Base-by-base conservation (phyloP, 352 stramenopile genomes). In the Phytopythium aichiense region DNA sequence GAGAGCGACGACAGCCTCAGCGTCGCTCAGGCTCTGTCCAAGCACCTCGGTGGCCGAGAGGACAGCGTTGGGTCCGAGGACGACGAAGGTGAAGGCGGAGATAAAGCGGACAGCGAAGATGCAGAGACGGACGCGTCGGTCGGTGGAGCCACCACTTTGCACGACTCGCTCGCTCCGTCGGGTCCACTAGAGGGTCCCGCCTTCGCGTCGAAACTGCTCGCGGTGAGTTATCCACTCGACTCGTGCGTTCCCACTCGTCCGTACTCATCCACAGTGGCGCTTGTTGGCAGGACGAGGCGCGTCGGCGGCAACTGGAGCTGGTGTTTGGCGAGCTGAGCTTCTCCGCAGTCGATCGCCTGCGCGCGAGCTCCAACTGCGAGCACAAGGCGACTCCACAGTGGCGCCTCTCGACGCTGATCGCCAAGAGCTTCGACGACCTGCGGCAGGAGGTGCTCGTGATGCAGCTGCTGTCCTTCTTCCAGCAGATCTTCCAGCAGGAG, bases 351-450 rank as follows among this genome's bases (percentile, higher is more conserved):
- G 64, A 74, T 22, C 78, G 84, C 13, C 66, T 94, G n/a, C 63
- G 71, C n/a, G 42, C 45, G 31, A 57, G 31, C 18, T 51, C 61
- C 23, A 40, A 56, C n/a, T 56, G 58, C 38, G 38, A 23, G 1
- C 46, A 15, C 12, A 58, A 48, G 8, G 72, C 64, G 37, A 51
- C 65, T 4, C 38, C 61, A 1, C 66, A 68, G 7, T 90, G 84
- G 76, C 70, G 72, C 12, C 58, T 94, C 25, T 68, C 81, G 33
- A 79, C 81, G 25, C 81, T 98, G 33, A 99, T 99, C 73, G 88
- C 98, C 33, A 99, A 94, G 81, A 98, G 92, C 54, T 98, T 98
- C 69, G 97, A 99, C 74, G 97, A 99, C 65, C 71, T 99, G 54
- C 80, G 97, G 6, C 97, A 99, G 69, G 96, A 99, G 77, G 92